Evolutionary conservation across 306 rosid species (phyloP), one percentile per base, ranked within the genome.

Genomic region (Mucuna pruriens): DNA sequence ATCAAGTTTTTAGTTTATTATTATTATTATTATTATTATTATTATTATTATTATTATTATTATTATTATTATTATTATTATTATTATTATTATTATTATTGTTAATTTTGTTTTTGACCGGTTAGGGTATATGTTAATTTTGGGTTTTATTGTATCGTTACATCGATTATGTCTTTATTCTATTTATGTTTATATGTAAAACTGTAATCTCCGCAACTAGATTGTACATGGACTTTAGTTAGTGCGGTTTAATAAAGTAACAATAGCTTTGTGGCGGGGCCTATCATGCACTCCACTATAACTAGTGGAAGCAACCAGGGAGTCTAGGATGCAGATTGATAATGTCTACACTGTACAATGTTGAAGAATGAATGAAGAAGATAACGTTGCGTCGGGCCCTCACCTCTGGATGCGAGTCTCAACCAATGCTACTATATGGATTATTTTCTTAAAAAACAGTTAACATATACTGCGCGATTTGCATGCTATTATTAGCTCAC

Each of bases 1-100:
- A 44, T 86, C 98, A 13, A 93, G 91, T 80, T 95, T 91, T 74
- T 92, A 69, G 74, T 6, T 38, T 1, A 9, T 31, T 46, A 16
- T n/a, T n/a, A n/a, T n/a, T n/a, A n/a, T n/a, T n/a, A n/a, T n/a
- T n/a, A n/a, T n/a, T n/a, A n/a, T n/a, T n/a, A n/a, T n/a, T n/a
- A n/a, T n/a, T n/a, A n/a, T n/a, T n/a, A n/a, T n/a, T n/a, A n/a
- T n/a, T n/a, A n/a, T n/a, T n/a, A n/a, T n/a, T n/a, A n/a, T n/a
- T n/a, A n/a, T n/a, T n/a, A n/a, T n/a, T n/a, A n/a, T n/a, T n/a
- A n/a, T n/a, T n/a, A n/a, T n/a, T n/a, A n/a, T n/a, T n/a, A n/a
- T n/a, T n/a, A n/a, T n/a, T n/a, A n/a, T n/a, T n/a, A n/a, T n/a
- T n/a, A 62, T 4, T 12, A 12, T 1, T 9, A 58, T 71, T 4